These are phyloP conservation scores for Psidium guajava DNA, from an alignment of 345 rosid genomes.

Conservation along the genomic window DNA sequence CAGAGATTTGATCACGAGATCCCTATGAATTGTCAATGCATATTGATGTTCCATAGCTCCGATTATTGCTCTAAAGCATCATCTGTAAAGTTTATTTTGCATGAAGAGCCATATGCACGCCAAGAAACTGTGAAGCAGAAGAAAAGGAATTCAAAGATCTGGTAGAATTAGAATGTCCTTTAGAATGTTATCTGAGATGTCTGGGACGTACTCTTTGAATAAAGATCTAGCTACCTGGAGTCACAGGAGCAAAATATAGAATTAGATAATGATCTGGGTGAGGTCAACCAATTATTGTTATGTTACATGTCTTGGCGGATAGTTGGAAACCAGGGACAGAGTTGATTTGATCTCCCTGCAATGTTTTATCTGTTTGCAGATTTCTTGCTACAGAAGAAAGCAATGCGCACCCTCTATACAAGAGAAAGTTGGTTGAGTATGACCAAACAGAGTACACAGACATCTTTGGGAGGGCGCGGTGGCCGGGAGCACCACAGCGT, in stretches of 20 bases:
- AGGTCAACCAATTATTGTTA: not conserved
- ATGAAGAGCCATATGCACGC: not conserved
- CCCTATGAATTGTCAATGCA: not conserved
- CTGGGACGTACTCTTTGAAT: not conserved
- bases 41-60: not conserved
- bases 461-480: slow-evolving; percentile 75
- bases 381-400: slow-evolving; percentile 83
- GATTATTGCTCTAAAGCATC: not conserved
- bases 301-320: not conserved
- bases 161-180: not conserved
- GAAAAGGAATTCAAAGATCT: not conserved
- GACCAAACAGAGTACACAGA: slow-evolving; percentile 63
- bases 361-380: slow-evolving; percentile 16
- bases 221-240: not conserved
- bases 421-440: slow-evolving; percentile 54
- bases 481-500: slow-evolving; percentile 81
- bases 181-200: not conserved
- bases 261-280: not conserved
- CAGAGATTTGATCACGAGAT: not conserved
- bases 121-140: not conserved
- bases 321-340: not conserved
- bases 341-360: not conserved
- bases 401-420: slow-evolving; percentile 70
- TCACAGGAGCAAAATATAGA: not conserved
- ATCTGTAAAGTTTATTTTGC: not conserved